These are phyloP conservation scores for Cladosporium halotolerans DNA, from an alignment of 2,329 filamentous ascomycete species.

Conservation along the genomic window DNA sequence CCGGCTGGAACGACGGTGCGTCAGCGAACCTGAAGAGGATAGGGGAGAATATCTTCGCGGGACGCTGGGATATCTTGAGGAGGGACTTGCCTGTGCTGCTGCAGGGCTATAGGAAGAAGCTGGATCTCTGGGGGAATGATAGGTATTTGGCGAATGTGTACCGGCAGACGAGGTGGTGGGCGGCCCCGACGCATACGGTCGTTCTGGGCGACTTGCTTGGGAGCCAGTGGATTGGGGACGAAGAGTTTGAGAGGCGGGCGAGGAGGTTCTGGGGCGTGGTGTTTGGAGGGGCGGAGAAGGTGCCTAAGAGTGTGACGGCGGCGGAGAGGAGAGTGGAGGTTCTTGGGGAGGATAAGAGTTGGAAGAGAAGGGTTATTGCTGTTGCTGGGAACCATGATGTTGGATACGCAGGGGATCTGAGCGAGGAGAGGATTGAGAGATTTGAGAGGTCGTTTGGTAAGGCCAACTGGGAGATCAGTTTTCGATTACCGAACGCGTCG, in stretches of 20 bases:
- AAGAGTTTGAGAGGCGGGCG: slow-evolving; percentile 71
- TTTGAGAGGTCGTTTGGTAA: slow-evolving; percentile 84
- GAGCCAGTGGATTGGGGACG: slow-evolving; percentile 87
- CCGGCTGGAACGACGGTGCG: slow-evolving; percentile 21
- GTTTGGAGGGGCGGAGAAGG: slow-evolving; percentile 50
- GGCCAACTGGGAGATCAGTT: slow-evolving; percentile 81
- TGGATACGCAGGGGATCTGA: slow-evolving; percentile 90
- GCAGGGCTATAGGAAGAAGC: slow-evolving; percentile 63
- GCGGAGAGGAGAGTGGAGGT: slow-evolving; percentile 30
- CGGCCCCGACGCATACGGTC: slow-evolving; percentile 74
- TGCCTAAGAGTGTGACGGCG: slow-evolving; percentile 26
- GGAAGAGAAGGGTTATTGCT: slow-evolving; percentile 72
- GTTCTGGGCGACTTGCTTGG: slow-evolving; percentile 88
- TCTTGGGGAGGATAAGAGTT: slow-evolving; percentile 51
- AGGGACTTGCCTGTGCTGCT: slow-evolving; percentile 38
- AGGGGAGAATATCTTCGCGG: slow-evolving; percentile 11
- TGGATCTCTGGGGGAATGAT: slow-evolving; percentile 92
- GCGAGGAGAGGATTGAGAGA: slow-evolving; percentile 63
- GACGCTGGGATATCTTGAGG: slow-evolving; percentile 6
- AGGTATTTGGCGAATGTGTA: slow-evolving; percentile 92
- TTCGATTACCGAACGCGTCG: slow-evolving; percentile 40
- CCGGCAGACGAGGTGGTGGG: slow-evolving; percentile 75
- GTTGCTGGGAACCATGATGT: slow-evolving; percentile 94
- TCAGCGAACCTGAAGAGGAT: slow-evolving; percentile 33
- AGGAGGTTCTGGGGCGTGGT: slow-evolving; percentile 74